Evolutionary conservation across 768 basidiomycete species (phyloP), one percentile per base, ranked within the genome.

Genomic region (Lactarius evosmus): DNA sequence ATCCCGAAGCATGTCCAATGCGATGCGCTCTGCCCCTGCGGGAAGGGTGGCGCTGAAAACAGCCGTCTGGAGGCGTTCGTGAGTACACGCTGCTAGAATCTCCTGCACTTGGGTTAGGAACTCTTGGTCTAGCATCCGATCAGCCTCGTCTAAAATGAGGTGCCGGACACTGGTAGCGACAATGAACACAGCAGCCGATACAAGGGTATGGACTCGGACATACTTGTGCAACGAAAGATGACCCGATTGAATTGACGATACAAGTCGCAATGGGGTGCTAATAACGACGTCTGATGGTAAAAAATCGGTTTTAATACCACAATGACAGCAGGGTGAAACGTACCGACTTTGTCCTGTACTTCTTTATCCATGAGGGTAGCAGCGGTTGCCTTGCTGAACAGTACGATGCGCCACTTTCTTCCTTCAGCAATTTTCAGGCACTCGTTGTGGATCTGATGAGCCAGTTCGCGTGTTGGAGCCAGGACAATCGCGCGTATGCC

Each of bases 31-130:
- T 0, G 84, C 88, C 11, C 86, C 85, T 12, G 91, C 87, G 19
- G 96, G 96, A 50, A 99, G 84, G 0, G 97, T 99, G 1, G 97
- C 97, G 69, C 93, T 95, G 74, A 98, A 94, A 22, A 98, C 86
- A 2, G 90, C 89, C 70, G 94, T 97, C 72, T 93, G 93, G 1
- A 95, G 66, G 2, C 77, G 74, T 3, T 83, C 73, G 72, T 88
- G 79, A 0, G 84, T 84, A 70, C 94, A 97, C 19, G 89, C 83
- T 2, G 83, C 83, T 14, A 95, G 75, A 58, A 98, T 87, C 74
- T 95, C 96, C 77, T 94, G 83, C 2, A 93, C 84, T 77, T 98
- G 96, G 11, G 83, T 78, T 60, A 93, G 76, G 75, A 99, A 99
- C 70, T 96, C 95, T 7, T 83, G 69, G 69, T 98, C 95, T 27